A percentile compares a stretch with the other conserved stretches of the same genome.
Conservation (phyloP, 2,329 filamentous ascomycete genomes). For the Escovopsis sp. region DNA sequence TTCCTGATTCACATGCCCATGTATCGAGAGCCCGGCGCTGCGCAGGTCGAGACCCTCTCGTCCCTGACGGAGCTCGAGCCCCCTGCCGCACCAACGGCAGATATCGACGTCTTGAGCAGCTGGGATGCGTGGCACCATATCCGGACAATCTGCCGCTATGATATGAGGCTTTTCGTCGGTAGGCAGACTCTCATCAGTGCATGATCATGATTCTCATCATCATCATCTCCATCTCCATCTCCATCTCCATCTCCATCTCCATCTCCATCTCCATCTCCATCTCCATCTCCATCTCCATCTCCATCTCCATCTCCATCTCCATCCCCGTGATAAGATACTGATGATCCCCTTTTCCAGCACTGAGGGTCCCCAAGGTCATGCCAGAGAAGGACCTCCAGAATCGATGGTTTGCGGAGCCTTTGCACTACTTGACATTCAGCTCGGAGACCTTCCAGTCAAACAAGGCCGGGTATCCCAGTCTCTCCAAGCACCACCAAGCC, state of each 20-base stretch:
- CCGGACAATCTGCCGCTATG: slow-evolving; percentile 74
- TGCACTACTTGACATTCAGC: slow-evolving; percentile 45
- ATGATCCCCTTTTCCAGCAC: slow-evolving; percentile 21
- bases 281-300: too few relatives aligned
- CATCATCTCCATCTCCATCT: too few relatives aligned
- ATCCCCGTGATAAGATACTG: not conserved
- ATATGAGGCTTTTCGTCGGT: slow-evolving; percentile 69
- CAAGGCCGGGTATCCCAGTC: slow-evolving; percentile 44
- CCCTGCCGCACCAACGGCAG: slow-evolving; percentile 12
- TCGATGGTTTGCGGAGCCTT: slow-evolving; percentile 55
- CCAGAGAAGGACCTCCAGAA: slow-evolving; percentile 47
- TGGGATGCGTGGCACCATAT: slow-evolving; percentile 96
- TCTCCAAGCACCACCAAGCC: slow-evolving; percentile 45
- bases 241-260: too few relatives aligned
- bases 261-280: too few relatives aligned
- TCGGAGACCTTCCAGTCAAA: slow-evolving; percentile 44
- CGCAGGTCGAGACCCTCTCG: slow-evolving; percentile 37
- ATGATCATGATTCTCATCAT: too few relatives aligned
- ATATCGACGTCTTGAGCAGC: slow-evolving; percentile 57
- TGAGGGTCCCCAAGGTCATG: slow-evolving; percentile 43
- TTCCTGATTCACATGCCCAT: slow-evolving; percentile 73
- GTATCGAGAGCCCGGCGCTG: slow-evolving; percentile 53
- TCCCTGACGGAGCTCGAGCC: slow-evolving; percentile 17
- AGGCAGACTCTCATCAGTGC: slow-evolving; percentile 24
- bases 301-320: too few relatives aligned